Evolutionary conservation across 371 early-diverging fungal genomes (phyloP), one percentile per base, ranked within the genome.

Genomic region (Syncephalastrum monosporum): DNA sequence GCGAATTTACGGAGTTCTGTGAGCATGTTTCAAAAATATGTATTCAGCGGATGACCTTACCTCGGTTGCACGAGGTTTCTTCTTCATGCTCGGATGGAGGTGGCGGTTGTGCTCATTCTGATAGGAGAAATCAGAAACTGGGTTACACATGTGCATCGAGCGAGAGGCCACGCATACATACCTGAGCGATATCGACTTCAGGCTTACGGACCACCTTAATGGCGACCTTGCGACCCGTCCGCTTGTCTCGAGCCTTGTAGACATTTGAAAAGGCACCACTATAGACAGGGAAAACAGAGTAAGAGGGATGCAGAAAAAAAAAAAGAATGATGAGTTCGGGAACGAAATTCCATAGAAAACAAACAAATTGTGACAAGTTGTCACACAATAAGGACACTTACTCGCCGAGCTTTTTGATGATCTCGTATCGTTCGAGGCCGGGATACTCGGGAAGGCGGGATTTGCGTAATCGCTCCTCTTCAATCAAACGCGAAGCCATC

Each of bases 251-350:
- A 4, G 89, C 92, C 55, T 83, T 78, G 74, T 88, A 92, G 1
- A 93, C 93, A 57, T 82, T 85, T 50, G 91, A 89, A 72, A 92
- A 93, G 14, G 92, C 93, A 50, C 93, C 93, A 63, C 89, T 49
- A 21, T 21, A 21, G 21, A 21, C 21, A 21, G 21, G 21, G 61
- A 49, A 50, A 57, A 29, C 15, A 42, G 29, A 19, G 46, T 13
- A 33, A 15, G 19, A 59, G 12, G 8, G 38, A 10, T 33, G 38
- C 38, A 33, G 38, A 33, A 33, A 21, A 50, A 19, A 0, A 21
- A 49, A 14, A 19, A 27, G 27, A 42, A 14, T n/a, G 15, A 2
- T 48, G 24, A 16, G 33, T 48, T 53, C 17, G 46, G 15, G 23
- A 53, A 19, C 41, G 24, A 42, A 17, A 55, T 10, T 12, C 42